Evolutionary conservation across 345 rosid species (phyloP).

Genomic region (Moricandia arvensis): DNA sequence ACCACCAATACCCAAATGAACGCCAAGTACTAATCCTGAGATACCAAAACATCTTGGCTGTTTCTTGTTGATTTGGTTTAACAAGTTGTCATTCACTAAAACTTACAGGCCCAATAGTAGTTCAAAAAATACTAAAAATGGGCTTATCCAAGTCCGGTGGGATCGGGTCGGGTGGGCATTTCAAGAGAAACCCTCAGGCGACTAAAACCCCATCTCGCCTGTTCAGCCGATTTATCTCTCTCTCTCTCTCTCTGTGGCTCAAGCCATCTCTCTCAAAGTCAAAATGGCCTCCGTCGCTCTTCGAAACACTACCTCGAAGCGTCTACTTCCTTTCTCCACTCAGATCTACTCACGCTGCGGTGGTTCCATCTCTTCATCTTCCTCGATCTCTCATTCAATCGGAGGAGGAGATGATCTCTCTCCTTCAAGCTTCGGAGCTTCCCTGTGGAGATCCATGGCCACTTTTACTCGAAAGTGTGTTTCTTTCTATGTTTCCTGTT

Average conservation of each 20-base stretch:
- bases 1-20: too few species aligned
- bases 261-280: constrained; percentile 4
- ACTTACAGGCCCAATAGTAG: constrained; percentile 12
- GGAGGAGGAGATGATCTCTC: constrained; percentile 37
- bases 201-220: constrained; percentile 31
- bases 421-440: constrained; percentile 30
- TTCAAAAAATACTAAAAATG: background rate
- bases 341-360: constrained; percentile 42
- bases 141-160: constrained; percentile 9
- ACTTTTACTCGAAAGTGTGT: constrained; percentile 80
- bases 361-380: constrained; percentile 19
- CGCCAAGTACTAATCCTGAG: too few species aligned
- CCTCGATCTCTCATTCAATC: constrained; percentile 39
- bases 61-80: too few species aligned
- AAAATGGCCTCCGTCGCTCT: constrained; percentile 44
- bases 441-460: constrained; percentile 76
- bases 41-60: too few species aligned
- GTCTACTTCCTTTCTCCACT: constrained; percentile 39
- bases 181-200: constrained; percentile 32
- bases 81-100: too few species aligned
- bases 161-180: constrained; percentile 15
- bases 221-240: constrained; percentile 5
- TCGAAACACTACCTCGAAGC: constrained; percentile 46
- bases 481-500: background rate
- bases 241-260: background rate